These are phyloP conservation scores for Taphrina deformans DNA, from an alignment of 1,139 yeast species.

Conservation along the genomic window DNA sequence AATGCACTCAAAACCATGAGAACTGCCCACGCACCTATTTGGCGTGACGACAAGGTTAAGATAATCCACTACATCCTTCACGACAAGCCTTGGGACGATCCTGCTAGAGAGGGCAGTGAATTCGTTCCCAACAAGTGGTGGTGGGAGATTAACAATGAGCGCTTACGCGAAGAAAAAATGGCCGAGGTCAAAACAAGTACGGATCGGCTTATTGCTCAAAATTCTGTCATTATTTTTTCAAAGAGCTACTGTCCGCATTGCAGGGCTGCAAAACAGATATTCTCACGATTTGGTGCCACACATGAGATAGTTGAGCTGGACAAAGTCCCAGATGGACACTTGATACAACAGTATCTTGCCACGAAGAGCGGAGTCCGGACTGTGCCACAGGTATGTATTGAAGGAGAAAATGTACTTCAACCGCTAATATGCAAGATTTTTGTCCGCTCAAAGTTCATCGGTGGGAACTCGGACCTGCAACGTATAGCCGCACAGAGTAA, in stretches of 20 bases:
- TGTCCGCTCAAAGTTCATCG: conserved; percentile 9
- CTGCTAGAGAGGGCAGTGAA: conserved; percentile 43
- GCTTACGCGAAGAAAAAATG: conserved; percentile 8
- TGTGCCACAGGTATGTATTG: conserved; percentile 26
- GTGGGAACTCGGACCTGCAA: conserved; percentile 36
- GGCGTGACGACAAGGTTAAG: conserved; percentile 53
- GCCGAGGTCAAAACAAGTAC: background rate
- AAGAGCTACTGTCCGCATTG: conserved; percentile 22
- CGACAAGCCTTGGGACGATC: conserved; percentile 58
- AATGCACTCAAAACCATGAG: conserved; percentile 57
- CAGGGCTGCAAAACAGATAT: conserved; percentile 15
- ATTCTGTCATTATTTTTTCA: conserved; percentile 18
- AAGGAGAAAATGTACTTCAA: too few relatives aligned
- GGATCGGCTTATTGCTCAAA: background rate
- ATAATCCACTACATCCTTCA: conserved; percentile 55
- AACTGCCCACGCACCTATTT: conserved; percentile 50
- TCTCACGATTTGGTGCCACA: background rate
- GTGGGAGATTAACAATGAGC: conserved; percentile 48
- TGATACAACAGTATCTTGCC: conserved; percentile 9
- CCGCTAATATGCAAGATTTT: background rate
- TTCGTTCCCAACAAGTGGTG: conserved; percentile 42
- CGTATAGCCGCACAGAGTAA: background rate
- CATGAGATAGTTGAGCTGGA: conserved; percentile 22
- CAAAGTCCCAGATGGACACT: conserved; percentile 5
- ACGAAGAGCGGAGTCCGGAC: conserved; percentile 10